Base-by-base conservation (phyloP, 225 moss, liverwort and hornwort species). In the Pleurozium schreberi region DNA sequence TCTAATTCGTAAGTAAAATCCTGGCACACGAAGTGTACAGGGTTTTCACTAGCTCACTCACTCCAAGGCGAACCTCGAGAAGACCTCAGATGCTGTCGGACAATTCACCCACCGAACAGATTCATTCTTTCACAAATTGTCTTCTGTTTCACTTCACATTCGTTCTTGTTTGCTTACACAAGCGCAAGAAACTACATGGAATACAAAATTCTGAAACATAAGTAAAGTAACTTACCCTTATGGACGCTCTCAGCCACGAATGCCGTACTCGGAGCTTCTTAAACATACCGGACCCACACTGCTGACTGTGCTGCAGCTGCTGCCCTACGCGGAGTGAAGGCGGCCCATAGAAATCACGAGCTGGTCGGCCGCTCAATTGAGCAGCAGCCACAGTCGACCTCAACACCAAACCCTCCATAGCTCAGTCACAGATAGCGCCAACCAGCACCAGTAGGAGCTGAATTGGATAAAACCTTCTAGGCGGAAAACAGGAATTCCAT, bases 331-430 rank as follows among this genome's bases (percentile, higher is more conserved):
- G 45, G 45, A 84, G 43, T 76, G 87, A 73, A 64, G 83, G 50
- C 34, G 60, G 71, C 23, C 59, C 82, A 78, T 65, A 84, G 58
- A 43, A 89, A 85, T 81, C 81, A 63, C 81, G 76, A 84, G 68
- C 52, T 61, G 60, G 75, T 45, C 68, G 89, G 65, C 70, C 59
- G 73, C 59, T 89, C 45, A 87, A 75, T 68, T 85, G 91, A 64
- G 89, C 60, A 70, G 83, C 87, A 78, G 80, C 38, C 80, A 86
- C 55, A 71, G 47, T 78, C 83, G 83, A 62, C 62, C 73, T 89
- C 82, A 55, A 28, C 74, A 82, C 86, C 89, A 86, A 83, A 85
- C 91, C 83, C 83, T 89, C 91, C 91, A 93, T 89, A 79, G 82
- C 86, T 85, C 82, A 80, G 68, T n/a, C 69, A 73, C 79, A 50